Evolutionary conservation across 306 rosid species (phyloP).

Genomic region (Quercus robur): DNA sequence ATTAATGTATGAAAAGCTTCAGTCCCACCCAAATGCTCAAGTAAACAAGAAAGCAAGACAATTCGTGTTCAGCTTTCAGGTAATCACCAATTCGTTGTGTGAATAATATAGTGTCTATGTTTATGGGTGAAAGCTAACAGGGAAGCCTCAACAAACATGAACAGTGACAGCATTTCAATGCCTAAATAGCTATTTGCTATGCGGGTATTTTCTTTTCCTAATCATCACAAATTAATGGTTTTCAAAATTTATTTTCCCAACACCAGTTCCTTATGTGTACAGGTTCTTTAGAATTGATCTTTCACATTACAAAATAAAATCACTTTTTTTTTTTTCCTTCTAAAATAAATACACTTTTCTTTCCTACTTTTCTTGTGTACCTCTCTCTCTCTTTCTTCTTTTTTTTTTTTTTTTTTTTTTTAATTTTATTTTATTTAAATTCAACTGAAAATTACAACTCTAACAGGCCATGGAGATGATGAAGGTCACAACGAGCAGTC

Average conservation of each 20-base stretch:
- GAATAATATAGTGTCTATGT: background rate
- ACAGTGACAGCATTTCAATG: background rate
- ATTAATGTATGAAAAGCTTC: constrained; percentile 80
- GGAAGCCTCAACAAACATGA: background rate
- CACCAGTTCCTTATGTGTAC: background rate
- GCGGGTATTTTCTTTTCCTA: background rate
- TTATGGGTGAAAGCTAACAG: constrained; percentile 5
- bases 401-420: background rate
- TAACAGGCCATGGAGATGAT: constrained; percentile 95
- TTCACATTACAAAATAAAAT: background rate
- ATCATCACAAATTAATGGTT: background rate
- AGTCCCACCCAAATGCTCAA: constrained; percentile 67
- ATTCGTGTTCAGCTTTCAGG: constrained; percentile 76
- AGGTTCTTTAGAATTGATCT: background rate
- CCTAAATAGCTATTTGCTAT: background rate
- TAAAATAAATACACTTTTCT: background rate
- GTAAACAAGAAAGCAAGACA: constrained; percentile 88
- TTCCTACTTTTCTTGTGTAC: background rate
- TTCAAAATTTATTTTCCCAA: background rate
- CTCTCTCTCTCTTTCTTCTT: background rate
- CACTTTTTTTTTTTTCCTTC: background rate
- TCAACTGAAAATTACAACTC: constrained; percentile 15
- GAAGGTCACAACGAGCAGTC: constrained; percentile 52
- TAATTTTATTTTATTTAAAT: too few species aligned
- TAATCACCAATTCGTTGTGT: constrained; percentile 23